Evolutionary conservation across 1,139 yeast species (phyloP).

Genomic region (Yamadazyma pseudoaaseri): DNA sequence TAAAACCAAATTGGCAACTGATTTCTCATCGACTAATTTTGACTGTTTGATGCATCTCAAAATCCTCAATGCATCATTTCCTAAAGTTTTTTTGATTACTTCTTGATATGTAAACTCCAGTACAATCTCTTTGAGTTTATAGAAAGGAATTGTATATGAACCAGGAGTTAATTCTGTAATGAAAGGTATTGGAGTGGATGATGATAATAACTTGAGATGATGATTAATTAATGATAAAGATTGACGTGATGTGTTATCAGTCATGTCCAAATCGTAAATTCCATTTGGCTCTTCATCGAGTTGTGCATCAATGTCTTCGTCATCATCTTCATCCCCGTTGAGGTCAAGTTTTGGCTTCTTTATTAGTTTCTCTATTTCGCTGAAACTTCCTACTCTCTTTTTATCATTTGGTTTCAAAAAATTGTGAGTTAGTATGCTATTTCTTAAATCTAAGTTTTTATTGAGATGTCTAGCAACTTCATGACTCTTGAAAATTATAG

Average conservation of each 20-base stretch:
- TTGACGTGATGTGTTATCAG: constrained; percentile 17
- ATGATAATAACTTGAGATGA: constrained; percentile 54
- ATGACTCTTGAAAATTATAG: constrained; percentile 48
- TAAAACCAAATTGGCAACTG: constrained; percentile 72
- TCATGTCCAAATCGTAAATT: constrained; percentile 9
- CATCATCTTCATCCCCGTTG: constrained; percentile 13
- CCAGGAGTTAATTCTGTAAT: constrained; percentile 44
- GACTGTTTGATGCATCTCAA: constrained; percentile 66
- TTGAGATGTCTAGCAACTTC: constrained; percentile 54
- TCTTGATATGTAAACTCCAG: constrained; percentile 61
- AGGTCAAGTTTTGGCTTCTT: constrained; percentile 45
- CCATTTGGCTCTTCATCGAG: constrained; percentile 7
- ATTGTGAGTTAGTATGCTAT: constrained; percentile 45
- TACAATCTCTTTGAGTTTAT: constrained; percentile 41
- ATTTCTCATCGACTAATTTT: constrained; percentile 79
- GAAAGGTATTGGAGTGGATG: constrained; percentile 45
- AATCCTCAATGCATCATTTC: constrained; percentile 58
- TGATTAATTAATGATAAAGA: constrained; percentile 32
- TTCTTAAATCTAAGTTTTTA: constrained; percentile 42
- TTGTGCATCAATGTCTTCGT: constrained; percentile 11
- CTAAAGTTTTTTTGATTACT: constrained; percentile 56
- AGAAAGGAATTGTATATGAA: constrained; percentile 39
- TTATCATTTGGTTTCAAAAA: constrained; percentile 29
- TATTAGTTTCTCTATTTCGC: constrained; percentile 24
- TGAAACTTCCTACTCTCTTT: constrained; percentile 25